Conservation (phyloP, 345 rosid species). For the Sapria himalayana region DNA sequence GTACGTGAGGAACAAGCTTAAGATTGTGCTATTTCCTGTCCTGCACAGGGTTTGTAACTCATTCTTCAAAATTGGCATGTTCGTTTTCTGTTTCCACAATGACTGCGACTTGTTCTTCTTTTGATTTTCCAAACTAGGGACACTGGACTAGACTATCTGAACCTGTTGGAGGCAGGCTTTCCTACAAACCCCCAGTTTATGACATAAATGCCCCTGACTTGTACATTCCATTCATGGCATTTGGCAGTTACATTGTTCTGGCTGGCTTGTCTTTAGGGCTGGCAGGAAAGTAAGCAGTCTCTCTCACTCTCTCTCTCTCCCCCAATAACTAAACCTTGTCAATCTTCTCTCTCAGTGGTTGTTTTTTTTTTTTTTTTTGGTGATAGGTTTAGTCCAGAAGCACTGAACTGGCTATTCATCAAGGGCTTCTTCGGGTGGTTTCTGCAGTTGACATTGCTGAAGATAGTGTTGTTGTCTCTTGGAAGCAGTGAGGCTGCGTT, state of each 20-base stretch:
- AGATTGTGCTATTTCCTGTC: constrained; percentile 76
- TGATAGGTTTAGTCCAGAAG: constrained; percentile 80
- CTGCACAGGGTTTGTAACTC: constrained; percentile 55
- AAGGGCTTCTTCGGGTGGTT: constrained; percentile 90
- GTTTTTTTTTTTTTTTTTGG: constrained; percentile 2
- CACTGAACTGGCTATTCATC: constrained; percentile 68
- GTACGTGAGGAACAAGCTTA: constrained; percentile 92
- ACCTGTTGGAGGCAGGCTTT: constrained; percentile 94
- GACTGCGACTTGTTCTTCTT: background rate
- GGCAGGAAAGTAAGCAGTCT: constrained; percentile 61
- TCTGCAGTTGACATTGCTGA: constrained; percentile 61
- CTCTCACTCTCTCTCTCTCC: constrained; percentile 1
- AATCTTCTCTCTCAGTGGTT: background rate
- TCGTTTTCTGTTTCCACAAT: background rate
- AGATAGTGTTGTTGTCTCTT: constrained; percentile 54
- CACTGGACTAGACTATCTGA: constrained; percentile 89
- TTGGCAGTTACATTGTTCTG: constrained; percentile 69
- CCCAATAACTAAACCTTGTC: background rate
- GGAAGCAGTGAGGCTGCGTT: constrained; percentile 88
- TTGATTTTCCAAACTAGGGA: constrained; percentile 29
- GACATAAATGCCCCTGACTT: constrained; percentile 91
- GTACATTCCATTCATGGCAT: constrained; percentile 93
- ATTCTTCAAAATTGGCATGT: constrained; percentile 1
- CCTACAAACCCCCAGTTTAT: constrained; percentile 82
- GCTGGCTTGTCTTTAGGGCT: constrained; percentile 76